Percentiles rank a stretch among this genome's conserved stretches.
Evolutionary conservation across 495 filamentous ascomycete genomes (phyloP).

Genomic region (Penicillium argentinense): DNA sequence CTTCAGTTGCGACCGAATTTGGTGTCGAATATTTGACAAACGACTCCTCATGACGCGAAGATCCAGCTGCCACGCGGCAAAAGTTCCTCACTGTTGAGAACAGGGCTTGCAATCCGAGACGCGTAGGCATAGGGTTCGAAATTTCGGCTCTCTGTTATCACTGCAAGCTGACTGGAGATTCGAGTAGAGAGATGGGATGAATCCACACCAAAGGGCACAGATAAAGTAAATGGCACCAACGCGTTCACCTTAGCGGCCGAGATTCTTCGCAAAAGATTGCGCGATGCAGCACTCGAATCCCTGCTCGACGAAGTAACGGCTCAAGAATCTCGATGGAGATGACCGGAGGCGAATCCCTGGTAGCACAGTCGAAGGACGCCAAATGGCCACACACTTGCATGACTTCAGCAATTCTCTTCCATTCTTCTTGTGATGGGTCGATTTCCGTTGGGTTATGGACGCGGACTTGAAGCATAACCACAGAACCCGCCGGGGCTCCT

Average conservation of each 20-base stretch:
- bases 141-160: constrained; percentile 2
- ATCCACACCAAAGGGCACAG: neutral
- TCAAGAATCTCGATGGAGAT: constrained; percentile 1
- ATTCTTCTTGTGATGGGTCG: constrained; percentile 1
- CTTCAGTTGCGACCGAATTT: neutral
- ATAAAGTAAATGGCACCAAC: constrained; percentile 1
- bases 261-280: constrained; percentile 3
- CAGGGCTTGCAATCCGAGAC: neutral
- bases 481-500: neutral
- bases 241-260: constrained; percentile 1
- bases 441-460: constrained; percentile 1
- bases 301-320: neutral
- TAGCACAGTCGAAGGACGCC: constrained; percentile 3
- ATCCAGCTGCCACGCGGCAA: neutral
- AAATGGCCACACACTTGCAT: neutral
- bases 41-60: constrained; percentile 1
- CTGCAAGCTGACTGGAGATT: neutral
- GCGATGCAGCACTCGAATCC: constrained; percentile 2
- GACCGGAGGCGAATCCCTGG: neutral
- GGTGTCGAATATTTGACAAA: neutral
- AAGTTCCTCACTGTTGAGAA: neutral
- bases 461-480: neutral
- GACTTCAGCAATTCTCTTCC: neutral
- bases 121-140: neutral
- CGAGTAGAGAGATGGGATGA: neutral